A percentile compares a stretch with the other conserved stretches of the same genome.
These are phyloP conservation scores for Psidium guajava DNA, from an alignment of 345 rosid species.

Conservation along the genomic window DNA sequence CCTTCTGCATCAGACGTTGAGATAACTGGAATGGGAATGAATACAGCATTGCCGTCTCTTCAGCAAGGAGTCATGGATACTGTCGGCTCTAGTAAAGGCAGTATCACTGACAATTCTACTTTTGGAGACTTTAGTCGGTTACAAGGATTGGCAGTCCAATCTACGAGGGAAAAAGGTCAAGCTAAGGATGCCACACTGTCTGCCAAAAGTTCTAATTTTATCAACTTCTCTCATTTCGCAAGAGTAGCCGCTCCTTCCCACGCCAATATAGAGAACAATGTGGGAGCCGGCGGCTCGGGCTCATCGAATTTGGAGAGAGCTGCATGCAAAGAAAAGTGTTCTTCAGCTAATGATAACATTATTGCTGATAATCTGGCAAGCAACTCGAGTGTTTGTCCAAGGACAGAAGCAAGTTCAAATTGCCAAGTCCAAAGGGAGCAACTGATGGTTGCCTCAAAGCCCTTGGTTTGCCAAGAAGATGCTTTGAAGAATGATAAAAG, in stretches of 20 bases:
- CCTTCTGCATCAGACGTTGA: constrained; percentile 2
- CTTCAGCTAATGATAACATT: constrained; percentile 11
- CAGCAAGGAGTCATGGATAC: constrained; percentile 24
- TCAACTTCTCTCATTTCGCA: constrained; percentile 58
- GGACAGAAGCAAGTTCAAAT: constrained; percentile 15
- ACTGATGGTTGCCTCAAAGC: constrained; percentile 22
- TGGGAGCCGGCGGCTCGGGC: constrained; percentile 8
- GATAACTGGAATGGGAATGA: constrained; percentile 7
- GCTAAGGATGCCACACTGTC: constrained; percentile 22
- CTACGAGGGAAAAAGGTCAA: constrained; percentile 20
- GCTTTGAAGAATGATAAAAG: constrained; percentile 12
- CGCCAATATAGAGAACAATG: constrained; percentile 24
- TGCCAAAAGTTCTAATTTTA: constrained; percentile 23
- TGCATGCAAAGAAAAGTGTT: constrained; percentile 15
- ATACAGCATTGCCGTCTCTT: constrained; percentile 23
- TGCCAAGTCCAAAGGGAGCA: constrained; percentile 5
- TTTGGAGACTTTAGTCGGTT: background rate
- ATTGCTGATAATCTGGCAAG: background rate
- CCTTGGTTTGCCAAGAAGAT: constrained; percentile 13
- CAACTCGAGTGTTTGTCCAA: constrained; percentile 3
- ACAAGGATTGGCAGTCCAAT: background rate
- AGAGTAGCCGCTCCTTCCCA: constrained; percentile 44
- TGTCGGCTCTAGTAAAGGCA: constrained; percentile 7
- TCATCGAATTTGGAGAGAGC: constrained; percentile 9
- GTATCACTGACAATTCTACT: background rate